Percentiles rank a stretch among this genome's conserved stretches.
Conservation (phyloP, 2,329 filamentous ascomycete species). For the Curvularia sp. region DNA sequence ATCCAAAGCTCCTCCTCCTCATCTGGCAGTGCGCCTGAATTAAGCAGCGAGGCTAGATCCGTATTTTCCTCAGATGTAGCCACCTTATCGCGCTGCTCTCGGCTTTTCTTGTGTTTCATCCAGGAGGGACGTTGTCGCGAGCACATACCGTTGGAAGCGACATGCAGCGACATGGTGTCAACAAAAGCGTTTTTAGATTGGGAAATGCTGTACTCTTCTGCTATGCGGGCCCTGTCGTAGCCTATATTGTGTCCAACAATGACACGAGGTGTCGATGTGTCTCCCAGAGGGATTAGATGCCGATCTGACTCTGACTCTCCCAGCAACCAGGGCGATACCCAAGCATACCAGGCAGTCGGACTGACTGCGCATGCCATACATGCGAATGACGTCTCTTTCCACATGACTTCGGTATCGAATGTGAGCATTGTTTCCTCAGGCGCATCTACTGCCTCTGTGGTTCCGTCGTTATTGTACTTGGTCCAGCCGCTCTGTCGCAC, state of each 20-base stretch:
- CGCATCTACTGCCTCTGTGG: constrained; percentile 72
- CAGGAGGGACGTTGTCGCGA: constrained; percentile 94
- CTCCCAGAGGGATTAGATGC: constrained; percentile 87
- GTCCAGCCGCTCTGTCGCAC: constrained; percentile 86
- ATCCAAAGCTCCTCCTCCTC: constrained; percentile 98
- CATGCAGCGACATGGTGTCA: constrained; percentile 98
- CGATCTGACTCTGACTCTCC: constrained; percentile 78
- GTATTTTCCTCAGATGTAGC: constrained; percentile 73
- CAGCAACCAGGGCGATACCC: constrained; percentile 94
- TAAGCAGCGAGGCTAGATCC: constrained; percentile 74
- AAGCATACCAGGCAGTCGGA: constrained; percentile 92
- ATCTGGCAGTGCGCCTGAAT: constrained; percentile 70
- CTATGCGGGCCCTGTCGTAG: constrained; percentile 86
- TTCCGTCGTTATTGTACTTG: constrained; percentile 81
- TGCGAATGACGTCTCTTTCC: constrained; percentile 88
- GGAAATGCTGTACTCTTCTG: constrained; percentile 85
- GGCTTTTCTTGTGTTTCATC: constrained; percentile 95
- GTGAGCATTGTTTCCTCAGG: constrained; percentile 84
- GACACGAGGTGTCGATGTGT: constrained; percentile 74
- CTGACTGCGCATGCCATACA: constrained; percentile 96
- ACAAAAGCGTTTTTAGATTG: constrained; percentile 88
- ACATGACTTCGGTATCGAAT: constrained; percentile 98
- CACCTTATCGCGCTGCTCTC: constrained; percentile 81
- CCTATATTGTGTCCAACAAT: constrained; percentile 95
- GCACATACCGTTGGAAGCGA: constrained; percentile 98